phyloP scores from a whole-genome alignment of 2,329 filamentous ascomycete species.

The Cladophialophora carrionii region DNA sequence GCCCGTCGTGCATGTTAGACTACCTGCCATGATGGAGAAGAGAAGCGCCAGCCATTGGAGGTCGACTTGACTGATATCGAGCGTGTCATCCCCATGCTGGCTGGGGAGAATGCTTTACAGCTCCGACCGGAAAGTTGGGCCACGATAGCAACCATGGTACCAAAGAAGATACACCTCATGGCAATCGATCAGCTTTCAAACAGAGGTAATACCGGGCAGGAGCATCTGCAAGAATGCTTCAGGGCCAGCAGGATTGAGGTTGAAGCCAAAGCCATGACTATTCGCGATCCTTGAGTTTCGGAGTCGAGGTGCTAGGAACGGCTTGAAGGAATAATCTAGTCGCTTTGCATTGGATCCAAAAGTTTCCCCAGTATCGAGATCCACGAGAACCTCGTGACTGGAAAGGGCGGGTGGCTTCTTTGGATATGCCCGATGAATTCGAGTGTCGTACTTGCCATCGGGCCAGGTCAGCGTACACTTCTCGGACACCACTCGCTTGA shows the following conservation, averaged over 20 bases:
- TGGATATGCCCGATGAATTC: slow-evolving; percentile 21
- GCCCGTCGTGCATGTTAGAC: slow-evolving; percentile 30
- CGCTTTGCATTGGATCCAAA: slow-evolving; percentile 9
- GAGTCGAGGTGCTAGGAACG: slow-evolving; percentile 9
- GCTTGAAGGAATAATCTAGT: slow-evolving; percentile 22
- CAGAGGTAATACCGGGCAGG: slow-evolving; percentile 29
- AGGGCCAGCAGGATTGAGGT: slow-evolving; percentile 20
- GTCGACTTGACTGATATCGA: slow-evolving; percentile 25
- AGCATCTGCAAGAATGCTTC: slow-evolving; percentile 32
- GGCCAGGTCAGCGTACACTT: slow-evolving; percentile 18
- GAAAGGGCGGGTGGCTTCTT: background rate
- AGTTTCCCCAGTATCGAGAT: background rate
- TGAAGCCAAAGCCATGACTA: slow-evolving; percentile 11
- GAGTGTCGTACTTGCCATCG: slow-evolving; percentile 12
- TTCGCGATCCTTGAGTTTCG: background rate
- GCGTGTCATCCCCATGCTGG: slow-evolving; percentile 15
- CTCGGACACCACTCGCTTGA: slow-evolving; percentile 24
- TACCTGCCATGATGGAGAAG: slow-evolving; percentile 36
- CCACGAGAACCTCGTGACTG: background rate
- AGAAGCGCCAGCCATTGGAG: slow-evolving; percentile 36
- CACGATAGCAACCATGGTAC: slow-evolving; percentile 37
- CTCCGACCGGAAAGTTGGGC: slow-evolving; percentile 30
- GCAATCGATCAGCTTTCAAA: slow-evolving; percentile 35
- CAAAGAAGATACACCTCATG: slow-evolving; percentile 34
- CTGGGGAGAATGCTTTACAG: slow-evolving; percentile 26